These are phyloP conservation scores for Boletus huronensis DNA, from an alignment of 768 basidiomycete genomes.

Conservation along the genomic window DNA sequence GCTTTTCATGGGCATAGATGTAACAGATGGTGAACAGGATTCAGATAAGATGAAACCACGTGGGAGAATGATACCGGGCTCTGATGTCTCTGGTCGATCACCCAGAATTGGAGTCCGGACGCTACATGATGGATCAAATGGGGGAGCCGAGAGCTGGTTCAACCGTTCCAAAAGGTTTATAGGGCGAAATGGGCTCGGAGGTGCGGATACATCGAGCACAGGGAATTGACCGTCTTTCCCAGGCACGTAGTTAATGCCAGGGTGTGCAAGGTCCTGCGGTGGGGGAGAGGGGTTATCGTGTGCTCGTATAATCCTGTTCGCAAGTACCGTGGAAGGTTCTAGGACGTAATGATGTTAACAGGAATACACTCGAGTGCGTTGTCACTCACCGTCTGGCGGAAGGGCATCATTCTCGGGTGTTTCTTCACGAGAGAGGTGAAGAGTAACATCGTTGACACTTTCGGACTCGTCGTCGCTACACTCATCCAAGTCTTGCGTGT, in stretches of 20 bases:
- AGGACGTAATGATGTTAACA: constrained; percentile 6
- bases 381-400: constrained; percentile 43
- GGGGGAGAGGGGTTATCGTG: constrained; percentile 76
- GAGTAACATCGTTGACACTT: constrained; percentile 22
- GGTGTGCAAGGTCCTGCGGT: constrained; percentile 30
- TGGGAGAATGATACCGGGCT: constrained; percentile 13
- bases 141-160: constrained; percentile 13
- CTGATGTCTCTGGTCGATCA: constrained; percentile 1
- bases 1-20: constrained; percentile 3
- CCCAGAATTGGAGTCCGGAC: not conserved
- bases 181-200: constrained; percentile 33
- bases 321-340: constrained; percentile 70
- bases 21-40: constrained; percentile 34
- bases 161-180: constrained; percentile 31
- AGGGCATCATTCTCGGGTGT: constrained; percentile 48
- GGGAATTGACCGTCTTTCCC: constrained; percentile 20
- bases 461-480: constrained; percentile 34
- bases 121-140: not conserved
- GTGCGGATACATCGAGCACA: constrained; percentile 9
- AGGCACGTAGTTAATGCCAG: constrained; percentile 14
- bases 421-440: constrained; percentile 35
- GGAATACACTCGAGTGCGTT: not conserved
- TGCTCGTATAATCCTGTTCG: constrained; percentile 62
- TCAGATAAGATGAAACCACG: constrained; percentile 42
- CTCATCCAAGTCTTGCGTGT: constrained; percentile 17